Percentiles rank a stretch among this genome's conserved stretches.
phyloP scores from a whole-genome alignment of 768 basidiomycete species.

The Obba rivulosa region DNA sequence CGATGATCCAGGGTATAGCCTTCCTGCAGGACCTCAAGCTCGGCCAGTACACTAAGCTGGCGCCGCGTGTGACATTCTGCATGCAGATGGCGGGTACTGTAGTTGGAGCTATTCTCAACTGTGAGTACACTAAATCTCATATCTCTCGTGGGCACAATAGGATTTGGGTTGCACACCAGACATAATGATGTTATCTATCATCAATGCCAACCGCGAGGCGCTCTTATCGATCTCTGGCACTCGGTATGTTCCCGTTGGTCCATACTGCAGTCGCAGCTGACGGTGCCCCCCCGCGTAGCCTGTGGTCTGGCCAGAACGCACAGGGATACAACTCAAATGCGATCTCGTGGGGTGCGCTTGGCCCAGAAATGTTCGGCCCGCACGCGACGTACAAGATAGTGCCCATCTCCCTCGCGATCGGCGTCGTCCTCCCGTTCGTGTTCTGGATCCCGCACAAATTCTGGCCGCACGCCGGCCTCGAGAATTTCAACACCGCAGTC shows the following conservation, averaged over 20 bases:
- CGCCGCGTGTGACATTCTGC: conserved; percentile 54
- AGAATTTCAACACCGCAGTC: conserved; percentile 47
- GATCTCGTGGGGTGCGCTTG: conserved; percentile 55
- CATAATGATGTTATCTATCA: conserved; percentile 25
- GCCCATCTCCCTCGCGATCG: conserved; percentile 41
- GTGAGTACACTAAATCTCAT: conserved; percentile 8
- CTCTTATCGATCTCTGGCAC: conserved; percentile 47
- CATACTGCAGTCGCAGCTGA: background rate
- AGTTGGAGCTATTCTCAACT: conserved; percentile 45
- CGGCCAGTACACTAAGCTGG: conserved; percentile 51
- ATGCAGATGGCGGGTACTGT: conserved; percentile 38
- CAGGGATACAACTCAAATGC: conserved; percentile 45
- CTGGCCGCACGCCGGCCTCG: conserved; percentile 42
- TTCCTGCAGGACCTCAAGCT: conserved; percentile 59
- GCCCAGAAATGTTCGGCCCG: conserved; percentile 14
- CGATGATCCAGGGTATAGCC: conserved; percentile 38
- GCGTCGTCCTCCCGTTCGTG: conserved; percentile 48
- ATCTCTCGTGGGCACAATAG: background rate
- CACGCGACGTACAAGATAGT: conserved; percentile 13
- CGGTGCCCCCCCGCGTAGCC: conserved; percentile 6
- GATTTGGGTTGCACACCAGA: conserved; percentile 7
- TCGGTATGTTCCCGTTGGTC: conserved; percentile 19
- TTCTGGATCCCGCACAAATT: conserved; percentile 44
- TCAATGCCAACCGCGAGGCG: conserved; percentile 29
- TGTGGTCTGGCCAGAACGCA: conserved; percentile 49